Percentiles rank a stretch among this genome's conserved stretches.
phyloP scores from a whole-genome alignment of 164 flowering plant species.

The Echeveria elegans region DNA sequence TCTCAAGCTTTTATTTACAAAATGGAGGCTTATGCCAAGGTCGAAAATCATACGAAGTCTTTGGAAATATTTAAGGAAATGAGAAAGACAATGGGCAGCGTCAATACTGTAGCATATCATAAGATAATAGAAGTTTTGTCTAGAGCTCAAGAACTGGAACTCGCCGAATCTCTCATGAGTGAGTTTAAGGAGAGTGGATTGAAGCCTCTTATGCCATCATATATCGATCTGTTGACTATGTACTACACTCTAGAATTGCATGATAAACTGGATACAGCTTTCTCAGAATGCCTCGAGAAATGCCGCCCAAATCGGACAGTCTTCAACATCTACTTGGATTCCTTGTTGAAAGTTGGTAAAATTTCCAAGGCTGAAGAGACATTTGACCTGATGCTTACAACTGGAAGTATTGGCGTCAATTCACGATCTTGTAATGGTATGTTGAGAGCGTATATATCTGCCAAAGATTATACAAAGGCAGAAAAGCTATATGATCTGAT shows the following conservation, averaged over 20 bases:
- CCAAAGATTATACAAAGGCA: constrained; percentile 50
- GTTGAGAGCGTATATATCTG: constrained; percentile 46
- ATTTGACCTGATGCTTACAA: constrained; percentile 49
- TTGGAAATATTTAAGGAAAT: constrained; percentile 57
- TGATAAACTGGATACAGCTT: constrained; percentile 59
- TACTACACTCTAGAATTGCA: constrained; percentile 43
- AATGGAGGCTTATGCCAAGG: constrained; percentile 71
- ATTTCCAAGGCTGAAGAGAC: constrained; percentile 62
- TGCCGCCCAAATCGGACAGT: constrained; percentile 52
- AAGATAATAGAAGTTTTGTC: constrained; percentile 77
- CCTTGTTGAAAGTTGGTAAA: constrained; percentile 49
- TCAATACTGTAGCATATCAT: constrained; percentile 55
- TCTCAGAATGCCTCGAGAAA: constrained; percentile 48
- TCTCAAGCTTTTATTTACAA: constrained; percentile 62
- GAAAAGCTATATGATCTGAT: constrained; percentile 60
- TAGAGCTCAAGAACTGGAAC: constrained; percentile 49
- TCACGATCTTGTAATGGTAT: constrained; percentile 64
- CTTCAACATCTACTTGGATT: constrained; percentile 61
- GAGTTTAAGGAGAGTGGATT: constrained; percentile 58
- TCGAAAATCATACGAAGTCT: constrained; percentile 55
- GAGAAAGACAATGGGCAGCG: constrained; percentile 30
- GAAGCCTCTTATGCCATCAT: constrained; percentile 66
- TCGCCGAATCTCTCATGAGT: constrained; percentile 62
- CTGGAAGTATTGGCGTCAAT: constrained; percentile 49
- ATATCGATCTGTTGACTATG: constrained; percentile 53